phyloP scores from a whole-genome alignment of 2,329 filamentous ascomycete genomes.

The Verticillium nonalfalfae region DNA sequence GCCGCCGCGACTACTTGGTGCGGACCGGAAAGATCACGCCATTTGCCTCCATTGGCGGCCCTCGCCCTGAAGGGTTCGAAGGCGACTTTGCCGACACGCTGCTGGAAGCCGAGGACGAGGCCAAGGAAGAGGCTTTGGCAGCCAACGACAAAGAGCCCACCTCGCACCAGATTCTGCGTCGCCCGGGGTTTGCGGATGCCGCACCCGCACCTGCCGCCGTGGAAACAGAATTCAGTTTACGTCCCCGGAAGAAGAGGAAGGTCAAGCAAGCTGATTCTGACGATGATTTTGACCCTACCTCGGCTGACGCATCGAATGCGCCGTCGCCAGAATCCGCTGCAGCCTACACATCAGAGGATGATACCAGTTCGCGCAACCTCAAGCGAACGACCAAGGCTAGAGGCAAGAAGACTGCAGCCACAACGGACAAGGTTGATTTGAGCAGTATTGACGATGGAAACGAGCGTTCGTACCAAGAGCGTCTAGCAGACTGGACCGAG shows the following conservation, averaged over 20 bases:
- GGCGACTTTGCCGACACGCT: slow-evolving; percentile 72
- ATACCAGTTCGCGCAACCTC: slow-evolving; percentile 30
- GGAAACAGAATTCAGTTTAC: slow-evolving; percentile 50
- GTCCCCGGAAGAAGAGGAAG: slow-evolving; percentile 51
- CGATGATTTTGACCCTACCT: slow-evolving; percentile 37
- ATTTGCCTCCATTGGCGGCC: slow-evolving; percentile 71
- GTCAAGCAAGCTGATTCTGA: slow-evolving; percentile 24
- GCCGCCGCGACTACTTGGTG: slow-evolving; percentile 81
- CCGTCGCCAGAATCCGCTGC: slow-evolving; percentile 21
- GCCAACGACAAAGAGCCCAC: slow-evolving; percentile 39
- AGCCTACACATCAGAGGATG: slow-evolving; percentile 29
- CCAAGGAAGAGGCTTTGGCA: slow-evolving; percentile 33
- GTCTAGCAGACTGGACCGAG: slow-evolving; percentile 70
- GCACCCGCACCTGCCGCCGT: slow-evolving; percentile 23
- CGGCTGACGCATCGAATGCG: slow-evolving; percentile 15
- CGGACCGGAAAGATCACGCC: slow-evolving; percentile 97
- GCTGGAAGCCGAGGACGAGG: slow-evolving; percentile 75
- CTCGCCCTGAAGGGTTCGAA: slow-evolving; percentile 53
- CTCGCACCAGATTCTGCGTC: slow-evolving; percentile 68
- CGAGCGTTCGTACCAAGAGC: slow-evolving; percentile 69
- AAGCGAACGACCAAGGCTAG: slow-evolving; percentile 38
- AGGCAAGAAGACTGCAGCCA: slow-evolving; percentile 25
- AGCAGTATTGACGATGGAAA: slow-evolving; percentile 79
- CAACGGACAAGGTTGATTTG: slow-evolving; percentile 39
- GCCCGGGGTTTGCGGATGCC: slow-evolving; percentile 62